Conservation (phyloP, 2,329 filamentous ascomycete genomes). For the Aureobasidium uvarum region DNA sequence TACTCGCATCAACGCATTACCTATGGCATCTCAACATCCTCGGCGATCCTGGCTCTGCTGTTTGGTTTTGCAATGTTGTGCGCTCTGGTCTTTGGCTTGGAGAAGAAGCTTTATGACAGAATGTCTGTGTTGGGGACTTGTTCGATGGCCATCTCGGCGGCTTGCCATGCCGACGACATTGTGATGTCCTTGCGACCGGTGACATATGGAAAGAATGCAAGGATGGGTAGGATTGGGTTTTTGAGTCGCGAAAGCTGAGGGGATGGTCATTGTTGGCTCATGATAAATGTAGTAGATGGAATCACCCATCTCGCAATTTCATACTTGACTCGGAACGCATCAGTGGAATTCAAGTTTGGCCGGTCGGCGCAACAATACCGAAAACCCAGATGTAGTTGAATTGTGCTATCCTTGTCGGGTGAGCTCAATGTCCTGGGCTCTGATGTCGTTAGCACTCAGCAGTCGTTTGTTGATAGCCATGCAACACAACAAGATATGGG, state of each 20-base stretch:
- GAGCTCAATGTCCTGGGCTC: no score
- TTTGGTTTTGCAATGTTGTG: neutral
- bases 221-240: neutral
- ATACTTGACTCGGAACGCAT: no score
- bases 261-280: no score
- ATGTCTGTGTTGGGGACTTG: conserved; percentile 12
- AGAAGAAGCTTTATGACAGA: neutral
- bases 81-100: neutral
- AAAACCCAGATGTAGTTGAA: no score
- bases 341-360: no score
- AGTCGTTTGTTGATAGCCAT: no score
- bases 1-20: conserved; percentile 11
- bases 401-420: no score
- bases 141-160: neutral
- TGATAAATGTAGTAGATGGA: no score
- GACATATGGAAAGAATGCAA: neutral
- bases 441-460: no score
- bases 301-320: no score
- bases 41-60: neutral
- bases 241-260: neutral
- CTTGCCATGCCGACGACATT: neutral
- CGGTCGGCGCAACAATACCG: no score
- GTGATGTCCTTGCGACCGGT: neutral
- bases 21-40: neutral
- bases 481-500: no score